phyloP scores from a whole-genome alignment of 306 rosid species.

The Purshia tridentata region DNA sequence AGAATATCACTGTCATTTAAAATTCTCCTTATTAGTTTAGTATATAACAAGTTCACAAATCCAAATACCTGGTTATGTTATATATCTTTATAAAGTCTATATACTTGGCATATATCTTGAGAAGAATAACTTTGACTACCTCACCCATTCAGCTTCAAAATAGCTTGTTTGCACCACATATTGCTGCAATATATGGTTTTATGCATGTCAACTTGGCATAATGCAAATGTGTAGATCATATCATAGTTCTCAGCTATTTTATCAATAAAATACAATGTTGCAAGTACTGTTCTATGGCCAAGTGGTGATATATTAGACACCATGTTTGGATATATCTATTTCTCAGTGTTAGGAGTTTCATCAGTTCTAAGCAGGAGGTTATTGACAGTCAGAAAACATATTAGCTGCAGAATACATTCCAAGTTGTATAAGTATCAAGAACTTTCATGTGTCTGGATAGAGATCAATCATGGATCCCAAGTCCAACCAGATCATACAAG shows the following conservation, averaged over 20 bases:
- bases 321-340: not conserved
- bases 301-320: not conserved
- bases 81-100: not conserved
- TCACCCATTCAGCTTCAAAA: not conserved
- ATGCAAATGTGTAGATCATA: not conserved
- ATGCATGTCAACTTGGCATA: not conserved
- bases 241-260: not conserved
- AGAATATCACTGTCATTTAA: not conserved
- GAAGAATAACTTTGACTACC: slow-evolving; percentile 1
- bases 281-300: not conserved
- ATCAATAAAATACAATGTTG: not conserved
- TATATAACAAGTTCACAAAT: not conserved
- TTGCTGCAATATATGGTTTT: not conserved
- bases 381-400: not conserved
- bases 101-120: not conserved
- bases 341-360: not conserved
- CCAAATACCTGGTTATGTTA: not conserved
- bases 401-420: not conserved
- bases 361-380: not conserved
- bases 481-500: not conserved
- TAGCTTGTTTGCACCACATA: not conserved
- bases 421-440: not conserved
- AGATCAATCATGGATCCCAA: slow-evolving; percentile 7
- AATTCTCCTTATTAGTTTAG: not conserved
- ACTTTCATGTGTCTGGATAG: not conserved